A percentile compares a stretch with the other conserved stretches of the same genome.
Evolutionary conservation across 148 eudicot genomes (phyloP).

Genomic region (Vaccinium myrtillus): DNA sequence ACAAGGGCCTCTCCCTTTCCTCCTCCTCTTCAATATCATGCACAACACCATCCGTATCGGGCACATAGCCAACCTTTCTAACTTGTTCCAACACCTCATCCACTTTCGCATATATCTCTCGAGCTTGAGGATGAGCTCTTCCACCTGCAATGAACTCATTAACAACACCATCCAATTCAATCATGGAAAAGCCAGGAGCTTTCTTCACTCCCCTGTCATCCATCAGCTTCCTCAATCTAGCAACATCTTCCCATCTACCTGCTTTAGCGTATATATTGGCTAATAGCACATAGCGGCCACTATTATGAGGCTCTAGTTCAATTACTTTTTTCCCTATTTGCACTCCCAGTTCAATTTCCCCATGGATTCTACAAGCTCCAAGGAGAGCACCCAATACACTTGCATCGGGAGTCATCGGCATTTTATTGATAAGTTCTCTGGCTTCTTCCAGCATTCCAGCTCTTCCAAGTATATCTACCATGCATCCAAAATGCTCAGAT

Average conservation of each 20-base stretch:
- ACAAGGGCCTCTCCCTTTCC: constrained; percentile 41
- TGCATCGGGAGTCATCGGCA: constrained; percentile 60
- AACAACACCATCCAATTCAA: constrained; percentile 52
- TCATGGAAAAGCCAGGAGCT: constrained; percentile 47
- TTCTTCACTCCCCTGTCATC: constrained; percentile 64
- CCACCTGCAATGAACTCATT: constrained; percentile 66
- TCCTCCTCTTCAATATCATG: constrained; percentile 49
- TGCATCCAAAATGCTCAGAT: constrained; percentile 67
- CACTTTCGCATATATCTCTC: constrained; percentile 50
- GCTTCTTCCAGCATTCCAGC: constrained; percentile 67
- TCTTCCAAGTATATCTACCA: constrained; percentile 72
- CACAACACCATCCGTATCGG: constrained; percentile 38
- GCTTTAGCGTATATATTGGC: constrained; percentile 63
- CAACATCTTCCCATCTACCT: constrained; percentile 69
- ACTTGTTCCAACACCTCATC: constrained; percentile 50
- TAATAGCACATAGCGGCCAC: constrained; percentile 67
- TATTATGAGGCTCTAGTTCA: constrained; percentile 58
- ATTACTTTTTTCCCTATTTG: constrained; percentile 52
- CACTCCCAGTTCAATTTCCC: constrained; percentile 53
- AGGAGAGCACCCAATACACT: constrained; percentile 68
- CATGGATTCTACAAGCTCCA: constrained; percentile 72
- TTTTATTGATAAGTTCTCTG: constrained; percentile 42
- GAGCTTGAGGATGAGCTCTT: constrained; percentile 47
- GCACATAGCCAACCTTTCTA: constrained; percentile 45
- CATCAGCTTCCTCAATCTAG: constrained; percentile 56